These are phyloP conservation scores for Anthracocystis setariae DNA, from an alignment of 1,284 basidiomycete genomes.

Conservation along the genomic window DNA sequence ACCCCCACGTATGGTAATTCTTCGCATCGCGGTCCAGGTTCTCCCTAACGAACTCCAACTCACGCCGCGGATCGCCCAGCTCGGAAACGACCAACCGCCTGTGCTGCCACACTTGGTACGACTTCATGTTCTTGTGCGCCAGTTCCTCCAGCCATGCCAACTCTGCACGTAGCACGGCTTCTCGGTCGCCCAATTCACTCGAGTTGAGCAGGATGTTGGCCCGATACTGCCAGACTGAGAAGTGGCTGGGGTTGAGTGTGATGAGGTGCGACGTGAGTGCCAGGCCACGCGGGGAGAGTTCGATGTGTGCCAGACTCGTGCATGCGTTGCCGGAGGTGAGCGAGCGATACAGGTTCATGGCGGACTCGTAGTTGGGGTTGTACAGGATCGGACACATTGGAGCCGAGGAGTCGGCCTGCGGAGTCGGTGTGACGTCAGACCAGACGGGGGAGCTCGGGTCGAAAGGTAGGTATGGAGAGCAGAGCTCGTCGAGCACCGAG, in stretches of 20 bases:
- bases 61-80: conserved; percentile 47
- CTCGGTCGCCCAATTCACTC: not conserved
- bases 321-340: conserved; percentile 25
- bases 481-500: conserved; percentile 25
- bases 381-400: conserved; percentile 66
- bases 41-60: conserved; percentile 51
- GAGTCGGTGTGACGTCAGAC: conserved; percentile 54
- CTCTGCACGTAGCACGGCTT: conserved; percentile 37
- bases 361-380: conserved; percentile 51
- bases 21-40: conserved; percentile 55
- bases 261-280: conserved; percentile 58
- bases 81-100: conserved; percentile 50
- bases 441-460: conserved; percentile 46
- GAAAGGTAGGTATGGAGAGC: conserved; percentile 42
- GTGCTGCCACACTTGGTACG: conserved; percentile 67
- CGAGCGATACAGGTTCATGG: conserved; percentile 63
- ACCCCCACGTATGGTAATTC: conserved; percentile 67
- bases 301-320: conserved; percentile 8
- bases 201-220: conserved; percentile 52
- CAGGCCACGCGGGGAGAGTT: conserved; percentile 51
- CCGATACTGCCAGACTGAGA: conserved; percentile 62
- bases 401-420: conserved; percentile 54
- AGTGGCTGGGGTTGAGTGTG: conserved; percentile 58
- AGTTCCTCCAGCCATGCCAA: conserved; percentile 55
- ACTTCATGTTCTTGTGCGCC: conserved; percentile 62